Conservation (phyloP, 2,329 filamentous ascomycete genomes). For the Colletotrichum sp. region DNA sequence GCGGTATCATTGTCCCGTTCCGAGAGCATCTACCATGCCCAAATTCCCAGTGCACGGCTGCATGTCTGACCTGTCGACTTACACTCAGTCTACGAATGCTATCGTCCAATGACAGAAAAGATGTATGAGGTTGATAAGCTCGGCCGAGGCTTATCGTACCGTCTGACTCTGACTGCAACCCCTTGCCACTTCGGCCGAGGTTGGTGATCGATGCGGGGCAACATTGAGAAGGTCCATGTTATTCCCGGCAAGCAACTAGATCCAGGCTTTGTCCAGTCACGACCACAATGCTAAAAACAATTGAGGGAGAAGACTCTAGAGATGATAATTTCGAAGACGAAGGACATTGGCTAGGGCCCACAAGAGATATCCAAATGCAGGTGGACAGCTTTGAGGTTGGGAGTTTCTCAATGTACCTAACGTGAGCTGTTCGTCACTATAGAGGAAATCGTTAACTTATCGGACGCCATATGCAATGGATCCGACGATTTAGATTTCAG, state of each 20-base stretch:
- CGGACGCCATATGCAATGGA: too few species aligned
- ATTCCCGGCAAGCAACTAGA: not conserved
- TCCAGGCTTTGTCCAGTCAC: too few species aligned
- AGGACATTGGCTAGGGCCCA: too few species aligned
- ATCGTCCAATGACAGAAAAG: not conserved
- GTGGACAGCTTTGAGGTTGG: too few species aligned
- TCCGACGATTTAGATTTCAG: too few species aligned
- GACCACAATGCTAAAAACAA: too few species aligned
- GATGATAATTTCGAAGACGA: too few species aligned
- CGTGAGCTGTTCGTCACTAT: fast-evolving
- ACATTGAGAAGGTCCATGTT: not conserved
- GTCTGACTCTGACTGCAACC: not conserved
- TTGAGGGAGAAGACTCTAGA: too few species aligned
- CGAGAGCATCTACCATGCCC: not conserved
- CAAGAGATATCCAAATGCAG: too few species aligned
- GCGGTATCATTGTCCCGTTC: not conserved
- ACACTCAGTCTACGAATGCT: not conserved
- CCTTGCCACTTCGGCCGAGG: not conserved
- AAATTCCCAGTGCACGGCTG: not conserved
- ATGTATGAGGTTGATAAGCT: not conserved
- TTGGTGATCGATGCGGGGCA: not conserved
- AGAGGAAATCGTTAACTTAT: too few species aligned
- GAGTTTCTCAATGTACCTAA: too few species aligned
- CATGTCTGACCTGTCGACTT: fast-evolving
- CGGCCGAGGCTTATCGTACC: not conserved